Evolutionary conservation across 148 eudicot genomes (phyloP), one percentile per base, ranked within the genome.

Genomic region (Cornus florida): DNA sequence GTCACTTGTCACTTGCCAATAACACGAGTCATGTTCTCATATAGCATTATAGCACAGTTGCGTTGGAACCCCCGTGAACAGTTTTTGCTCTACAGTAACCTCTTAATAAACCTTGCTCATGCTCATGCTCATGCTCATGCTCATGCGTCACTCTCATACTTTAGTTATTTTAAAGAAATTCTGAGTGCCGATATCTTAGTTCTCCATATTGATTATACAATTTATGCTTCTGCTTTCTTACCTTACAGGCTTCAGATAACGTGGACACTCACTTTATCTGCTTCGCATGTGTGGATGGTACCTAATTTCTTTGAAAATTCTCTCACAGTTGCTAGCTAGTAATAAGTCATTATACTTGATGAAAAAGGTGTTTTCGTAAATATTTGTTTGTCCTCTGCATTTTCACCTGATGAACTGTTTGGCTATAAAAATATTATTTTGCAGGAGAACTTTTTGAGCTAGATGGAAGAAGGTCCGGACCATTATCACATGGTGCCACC

Each of bases 371-470:
- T 53, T 7, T 11, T 53, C 59, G 5, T 53, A 53, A 48, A 53
- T 53, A 53, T 3, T 53, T 53, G 59, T 53, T 53, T 53, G 19
- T 11, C 19, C 14, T 53, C 17, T 53, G 59, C 59, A 53, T 69
- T 70, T 43, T 71, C 20, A 71, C 62, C 59, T 67, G 31, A 50
- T 41, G 20, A 8, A 24, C 32, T 75, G 24, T n/a, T 17, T 57
- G 66, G 19, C 6, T 43, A 28, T 43, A 22, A 0, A 12, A 70
- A 69, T 46, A 67, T 43, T 32, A 13, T 31, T 75, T 32, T 81
- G 77, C 76, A 95, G 98, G 96, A 75, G 87, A 88, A 88, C 91
- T 95, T 38, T 94, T 88, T 83, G 99, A 96, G 86, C 99, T 96
- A 71, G 99, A 96, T 84, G 99, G 98, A 84, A 84, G 97, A 80